phyloP scores from a whole-genome alignment of 2,329 filamentous ascomycete species.

The Hortaea werneckii region DNA sequence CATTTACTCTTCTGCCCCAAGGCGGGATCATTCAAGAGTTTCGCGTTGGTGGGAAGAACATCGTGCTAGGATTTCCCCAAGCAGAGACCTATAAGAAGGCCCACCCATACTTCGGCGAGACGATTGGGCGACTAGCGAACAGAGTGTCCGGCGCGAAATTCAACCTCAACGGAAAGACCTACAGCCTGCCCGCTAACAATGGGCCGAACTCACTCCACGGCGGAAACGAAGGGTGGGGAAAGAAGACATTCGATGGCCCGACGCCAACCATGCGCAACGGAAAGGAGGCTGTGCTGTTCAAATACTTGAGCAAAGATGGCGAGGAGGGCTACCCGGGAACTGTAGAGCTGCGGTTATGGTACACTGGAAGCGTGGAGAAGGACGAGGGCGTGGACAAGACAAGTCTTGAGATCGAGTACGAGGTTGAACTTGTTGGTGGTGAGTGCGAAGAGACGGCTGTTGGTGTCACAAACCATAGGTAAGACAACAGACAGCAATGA shows the following conservation, averaged over 20 bases:
- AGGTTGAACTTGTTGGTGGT: conserved; percentile 65
- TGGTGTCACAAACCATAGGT: conserved; percentile 95
- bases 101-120: conserved; percentile 77
- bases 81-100: conserved; percentile 71
- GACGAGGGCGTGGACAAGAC: conserved; percentile 52
- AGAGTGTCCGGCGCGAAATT: conserved; percentile 65
- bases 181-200: conserved; percentile 65
- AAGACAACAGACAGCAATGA: conserved; percentile 5
- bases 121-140: conserved; percentile 77
- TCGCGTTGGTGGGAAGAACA: conserved; percentile 66
- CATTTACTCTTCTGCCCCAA: conserved; percentile 59
- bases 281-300: conserved; percentile 36
- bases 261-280: conserved; percentile 43
- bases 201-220: conserved; percentile 56
- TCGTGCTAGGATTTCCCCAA: conserved; percentile 76
- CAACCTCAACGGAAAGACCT: conserved; percentile 61
- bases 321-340: conserved; percentile 88
- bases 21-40: conserved; percentile 77
- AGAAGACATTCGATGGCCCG: conserved; percentile 66
- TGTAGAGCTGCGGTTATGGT: conserved; percentile 66
- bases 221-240: conserved; percentile 63
- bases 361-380: conserved; percentile 61
- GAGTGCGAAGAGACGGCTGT: conserved; percentile 80
- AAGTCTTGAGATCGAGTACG: conserved; percentile 77
- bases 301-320: conserved; percentile 59